Base-by-base conservation (phyloP, 306 rosid genomes). In the Vachellia collinsii region DNA sequence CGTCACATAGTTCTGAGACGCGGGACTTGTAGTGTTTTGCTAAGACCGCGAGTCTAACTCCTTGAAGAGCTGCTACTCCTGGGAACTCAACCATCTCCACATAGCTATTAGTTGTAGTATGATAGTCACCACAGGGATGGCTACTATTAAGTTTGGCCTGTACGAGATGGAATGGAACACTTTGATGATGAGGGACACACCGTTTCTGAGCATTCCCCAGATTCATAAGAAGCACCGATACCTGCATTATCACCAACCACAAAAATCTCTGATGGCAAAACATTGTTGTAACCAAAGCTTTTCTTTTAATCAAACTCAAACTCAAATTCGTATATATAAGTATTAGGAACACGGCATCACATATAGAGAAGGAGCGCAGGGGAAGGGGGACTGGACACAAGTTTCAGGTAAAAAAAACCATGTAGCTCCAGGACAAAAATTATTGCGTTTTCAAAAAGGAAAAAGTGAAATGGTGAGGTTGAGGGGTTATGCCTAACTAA, bases 91-190 rank as follows among this genome's bases (percentile, higher is more conserved):
- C 36, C 22, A 48, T 54, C 2, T 38, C 25, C 7, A 50, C n/a
- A 0, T 80, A n/a, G n/a, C n/a, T 14, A 0, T 23, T 0, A 14
- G 12, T 1, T 7, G 39, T 5, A 61, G 1, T 0, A 51, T 4
- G 0, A 14, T 46, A 3, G 11, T 10, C 0, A 6, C 10, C 9
- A 51, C 59, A 74, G 14, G 58, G 53, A 4, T 29, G 36, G 1
- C 17, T 11, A 11, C 0, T 25, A 11, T 25, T 3, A 10, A 11
- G 3, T 6, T 48, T 51, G 5, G 9, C 16, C 8, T 8, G 25
- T 23, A 76, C 61, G 1, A 65, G 72, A 23, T 68, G 58, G 42
- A 84, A 87, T 2, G n/a, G n/a, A n/a, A n/a, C n/a, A n/a, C n/a
- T n/a, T n/a, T n/a, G n/a, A n/a, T n/a, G n/a, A n/a, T n/a, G n/a